Conservation (phyloP, 2,329 filamentous ascomycete species). For the Pyricularia grisea region DNA sequence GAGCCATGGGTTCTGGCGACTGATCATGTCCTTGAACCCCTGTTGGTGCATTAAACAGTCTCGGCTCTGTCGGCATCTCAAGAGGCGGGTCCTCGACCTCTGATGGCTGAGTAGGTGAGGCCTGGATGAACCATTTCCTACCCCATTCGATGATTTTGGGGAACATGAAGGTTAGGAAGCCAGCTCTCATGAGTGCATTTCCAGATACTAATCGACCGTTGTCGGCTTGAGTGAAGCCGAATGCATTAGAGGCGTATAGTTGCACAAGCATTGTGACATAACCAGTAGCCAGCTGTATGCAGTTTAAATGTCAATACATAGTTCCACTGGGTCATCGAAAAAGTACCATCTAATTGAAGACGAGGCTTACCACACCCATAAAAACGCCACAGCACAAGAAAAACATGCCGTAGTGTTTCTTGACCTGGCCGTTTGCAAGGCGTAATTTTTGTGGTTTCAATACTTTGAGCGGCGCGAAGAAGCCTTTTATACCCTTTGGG, state of each 20-base stretch:
- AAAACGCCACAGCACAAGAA: conserved; percentile 59
- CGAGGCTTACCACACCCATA: conserved; percentile 44
- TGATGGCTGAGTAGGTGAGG: background rate
- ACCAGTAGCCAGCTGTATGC: conserved; percentile 48
- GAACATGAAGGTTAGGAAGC: conserved; percentile 46
- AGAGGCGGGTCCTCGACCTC: background rate
- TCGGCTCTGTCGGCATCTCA: conserved; percentile 25
- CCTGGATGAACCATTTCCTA: conserved; percentile 16
- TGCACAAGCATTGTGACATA: conserved; percentile 55
- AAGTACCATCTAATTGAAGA: background rate
- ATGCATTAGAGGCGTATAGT: conserved; percentile 47
- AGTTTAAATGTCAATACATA: background rate
- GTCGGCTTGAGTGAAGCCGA: conserved; percentile 43
- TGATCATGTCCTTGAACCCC: conserved; percentile 33
- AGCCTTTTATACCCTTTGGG: conserved; percentile 33
- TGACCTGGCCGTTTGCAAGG: conserved; percentile 36
- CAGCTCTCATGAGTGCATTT: conserved; percentile 42
- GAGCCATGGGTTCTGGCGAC: conserved; percentile 34
- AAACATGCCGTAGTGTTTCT: conserved; percentile 50
- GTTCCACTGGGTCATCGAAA: no score
- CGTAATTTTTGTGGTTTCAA: conserved; percentile 48
- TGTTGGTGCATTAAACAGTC: conserved; percentile 29
- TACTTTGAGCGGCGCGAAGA: conserved; percentile 55
- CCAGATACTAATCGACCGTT: conserved; percentile 49
- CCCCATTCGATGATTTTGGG: conserved; percentile 36